Evolutionary conservation across 805 yeast genomes (phyloP), one percentile per base, ranked within the genome.

Genomic region (Tetrapisispora fleetii): DNA sequence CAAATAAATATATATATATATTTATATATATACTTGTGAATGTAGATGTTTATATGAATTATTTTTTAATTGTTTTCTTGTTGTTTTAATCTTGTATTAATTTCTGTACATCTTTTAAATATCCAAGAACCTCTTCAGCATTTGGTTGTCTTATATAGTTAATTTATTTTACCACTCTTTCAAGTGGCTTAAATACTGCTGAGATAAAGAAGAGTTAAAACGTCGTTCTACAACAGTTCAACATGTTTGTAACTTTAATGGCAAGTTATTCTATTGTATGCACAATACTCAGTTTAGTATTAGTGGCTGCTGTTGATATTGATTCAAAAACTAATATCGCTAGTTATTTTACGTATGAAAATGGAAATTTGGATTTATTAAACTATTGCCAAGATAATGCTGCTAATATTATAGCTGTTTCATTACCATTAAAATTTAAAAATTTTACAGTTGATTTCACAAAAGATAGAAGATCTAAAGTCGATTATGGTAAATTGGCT

Each of bases 331-430:
- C 72, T 36, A 84, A 85, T 54, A 77, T 86, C 37, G 95, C 84
- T 18, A 73, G 85, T 8, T 88, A 88, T 68, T 88, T 96, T 95
- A 95, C 96, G 47, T 95, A 87, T 67, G 77, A 78, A 57, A 79
- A 90, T n/a, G 81, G 76, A n/a, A 85, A 85, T 7, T 60, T 71
- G 9, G 52, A 61, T 2, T 51, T 70, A 30, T 62, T 71, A 51
- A 65, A 71, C 43, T 85, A 86, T 70, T 88, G 96, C 72, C 69
- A 72, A 49, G 72, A 79, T 45, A 77, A 78, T 48, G 74, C 79
- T 42, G 87, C 85, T 21, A 95, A 86, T 57, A 79, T 85, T 48
- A 71, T 84, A 49, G 60, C 89, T 8, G 60, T 89, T 33, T 77
- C 96, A 1, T 90, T 90, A 67, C 64, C 89, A 59, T 67, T 75